These are phyloP conservation scores for Haberlea rhodopensis DNA, from an alignment of 257 asterid genomes.

Conservation along the genomic window DNA sequence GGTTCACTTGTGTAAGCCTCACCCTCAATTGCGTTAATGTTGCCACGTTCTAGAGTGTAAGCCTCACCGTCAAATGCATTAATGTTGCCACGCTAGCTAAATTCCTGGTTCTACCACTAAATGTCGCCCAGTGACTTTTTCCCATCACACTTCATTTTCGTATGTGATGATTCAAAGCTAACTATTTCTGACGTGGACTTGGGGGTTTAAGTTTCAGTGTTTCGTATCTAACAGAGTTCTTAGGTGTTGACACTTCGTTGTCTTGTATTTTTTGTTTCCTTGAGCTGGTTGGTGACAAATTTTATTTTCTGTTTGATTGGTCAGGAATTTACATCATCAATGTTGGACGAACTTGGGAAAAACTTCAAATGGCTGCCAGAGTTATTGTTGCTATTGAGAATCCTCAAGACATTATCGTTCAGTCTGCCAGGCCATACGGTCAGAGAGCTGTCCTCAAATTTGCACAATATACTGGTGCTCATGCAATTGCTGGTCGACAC, in stretches of 20 bases:
- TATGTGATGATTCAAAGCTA: not conserved
- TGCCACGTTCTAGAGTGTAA: not conserved
- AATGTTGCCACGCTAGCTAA: not conserved
- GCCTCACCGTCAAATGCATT: not conserved
- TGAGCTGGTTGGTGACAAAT: not conserved
- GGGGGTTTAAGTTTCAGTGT: not conserved
- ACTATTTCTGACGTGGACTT: too few relatives aligned
- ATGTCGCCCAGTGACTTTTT: too few relatives aligned
- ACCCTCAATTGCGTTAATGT: not conserved
- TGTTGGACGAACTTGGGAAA: constrained; percentile 48
- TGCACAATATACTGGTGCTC: constrained; percentile 42
- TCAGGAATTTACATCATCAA: constrained; percentile 47
- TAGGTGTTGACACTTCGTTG: not conserved
- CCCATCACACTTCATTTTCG: not conserved
- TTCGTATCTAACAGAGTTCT: not conserved
- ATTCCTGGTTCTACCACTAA: too few relatives aligned
- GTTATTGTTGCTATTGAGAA: constrained; percentile 47
- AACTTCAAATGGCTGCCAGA: constrained; percentile 47
- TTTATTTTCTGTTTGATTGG: not conserved
- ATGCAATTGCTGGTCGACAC: constrained; percentile 51
- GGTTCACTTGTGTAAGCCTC: not conserved
- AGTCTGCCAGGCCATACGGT: constrained; percentile 50
- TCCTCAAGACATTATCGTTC: constrained; percentile 48
- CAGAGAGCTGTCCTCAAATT: constrained; percentile 50
- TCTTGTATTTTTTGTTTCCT: not conserved